Base-by-base conservation (phyloP, 75 land plant genomes). In the Selaginella tamariscina region DNA sequence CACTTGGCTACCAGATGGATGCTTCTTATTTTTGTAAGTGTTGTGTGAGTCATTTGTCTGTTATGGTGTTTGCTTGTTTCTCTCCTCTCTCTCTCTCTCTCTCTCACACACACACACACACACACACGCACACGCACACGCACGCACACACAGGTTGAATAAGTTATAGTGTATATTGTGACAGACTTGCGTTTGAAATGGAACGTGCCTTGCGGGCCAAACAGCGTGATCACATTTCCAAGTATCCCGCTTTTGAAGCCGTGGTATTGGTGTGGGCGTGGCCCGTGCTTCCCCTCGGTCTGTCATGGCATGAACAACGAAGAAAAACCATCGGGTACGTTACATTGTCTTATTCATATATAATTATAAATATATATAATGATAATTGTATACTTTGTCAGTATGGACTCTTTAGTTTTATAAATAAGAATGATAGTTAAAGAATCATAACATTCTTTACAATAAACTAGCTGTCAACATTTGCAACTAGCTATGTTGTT, bases 1-100 rank as follows among this genome's bases (percentile, higher is more conserved):
- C 99, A 15, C 33, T 89, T 24, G 96, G 99, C 66, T 94, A 94
- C 68, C 99, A 94, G 75, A 94, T 94, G 99, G 99, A 94, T 77
- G 96, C 96, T 62, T 80, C 99, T 23, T 94, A 89, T 64, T 94
- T 72, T 64, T 94, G 99, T 94, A 66, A 85, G 98, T 76, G 0
- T 33, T 28, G 67, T 18, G 20, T 13, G 2, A 27, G 27, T 65
- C 11, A 24, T 31, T 65, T 65, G 8, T 62, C 20, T 22, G 32
- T 66, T 27, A 5, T 39, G 11, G 5, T 5, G 49, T 39, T 39
- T 39, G 5, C 15, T 39, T 39, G 49, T 39, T 39, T 39, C 11
- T 39, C 11, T 15, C 11, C 49, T 39, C 11, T 5, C 49, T 39
- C 11, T 5, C 49, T 5, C 15, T 5, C 49, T 39, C 11, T n/a